Evolutionary conservation across 1,139 yeast genomes (phyloP), one percentile per base, ranked within the genome.

Genomic region (Suhomyces atakaporum): DNA sequence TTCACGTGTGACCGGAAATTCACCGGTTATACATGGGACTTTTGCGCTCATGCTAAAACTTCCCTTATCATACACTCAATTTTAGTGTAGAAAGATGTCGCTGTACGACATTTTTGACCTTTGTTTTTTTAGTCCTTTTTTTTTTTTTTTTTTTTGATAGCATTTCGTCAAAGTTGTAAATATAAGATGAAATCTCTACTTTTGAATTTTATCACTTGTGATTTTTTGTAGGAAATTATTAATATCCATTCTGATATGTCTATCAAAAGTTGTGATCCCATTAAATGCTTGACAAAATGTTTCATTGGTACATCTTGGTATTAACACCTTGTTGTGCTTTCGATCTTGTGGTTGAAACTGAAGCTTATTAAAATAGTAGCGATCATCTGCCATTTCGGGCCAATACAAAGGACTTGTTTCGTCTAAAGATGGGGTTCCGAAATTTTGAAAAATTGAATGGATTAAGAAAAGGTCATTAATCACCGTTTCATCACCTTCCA

Each of bases 401-500:
- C 75, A 70, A 40, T 59, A 66, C 30, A 56, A 36, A 3, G 33
- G 28, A 28, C 54, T 45, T 10, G 29, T 66, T 5, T 63, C 52
- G 7, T 60, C 59, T 2, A 33, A 36, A 7, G 43, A 38, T 0
- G 96, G 96, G 0, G 88, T 77, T 0, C 96, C 96, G 48, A 89
- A 75, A 2, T 63, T 63, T 13, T 64, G 61, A 50, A 87, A 79
- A 0, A 87, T 78, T n/a, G 79, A 65, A 7, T 77, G 66, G 5
- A 86, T 69, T 25, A 90, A 66, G 15, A 77, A 72, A 33, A 90
- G 69, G 51, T 90, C 97, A 44, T 81, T 78, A 6, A 66, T 47
- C 7, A 60, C 60, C 15, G 55, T 58, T 4, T 68, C 64, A 35
- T 62, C 66, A 5, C 51, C 58, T 5, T 59, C 66, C 7, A 47